phyloP scores from a whole-genome alignment of 1,284 basidiomycete species.

The Pisolithus thermaeus region DNA sequence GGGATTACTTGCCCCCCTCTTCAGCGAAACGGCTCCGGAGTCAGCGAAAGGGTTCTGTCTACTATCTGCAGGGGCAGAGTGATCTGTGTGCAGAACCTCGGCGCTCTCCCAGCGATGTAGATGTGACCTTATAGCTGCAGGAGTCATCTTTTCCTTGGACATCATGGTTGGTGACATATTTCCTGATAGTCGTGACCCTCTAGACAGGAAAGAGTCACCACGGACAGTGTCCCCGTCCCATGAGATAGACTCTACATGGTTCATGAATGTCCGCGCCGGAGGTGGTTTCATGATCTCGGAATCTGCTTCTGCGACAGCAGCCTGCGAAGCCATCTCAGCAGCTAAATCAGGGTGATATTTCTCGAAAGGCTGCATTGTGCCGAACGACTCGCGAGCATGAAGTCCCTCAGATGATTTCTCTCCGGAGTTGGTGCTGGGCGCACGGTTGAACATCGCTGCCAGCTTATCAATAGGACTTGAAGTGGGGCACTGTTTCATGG shows the following conservation, averaged over 20 bases:
- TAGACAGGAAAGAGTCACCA: constrained; percentile 46
- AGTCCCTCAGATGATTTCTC: constrained; percentile 38
- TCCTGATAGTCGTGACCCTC: constrained; percentile 33
- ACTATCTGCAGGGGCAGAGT: constrained; percentile 13
- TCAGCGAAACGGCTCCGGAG: constrained; percentile 18
- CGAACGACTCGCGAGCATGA: constrained; percentile 22
- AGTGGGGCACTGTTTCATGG: constrained; percentile 35
- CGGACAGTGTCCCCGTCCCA: constrained; percentile 51
- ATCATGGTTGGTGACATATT: constrained; percentile 45
- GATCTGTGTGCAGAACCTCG: constrained; percentile 51
- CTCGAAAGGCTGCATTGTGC: constrained; percentile 27
- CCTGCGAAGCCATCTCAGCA: constrained; percentile 40
- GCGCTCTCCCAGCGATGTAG: constrained; percentile 67
- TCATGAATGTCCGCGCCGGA: constrained; percentile 38
- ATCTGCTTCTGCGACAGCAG: constrained; percentile 13
- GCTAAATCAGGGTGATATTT: constrained; percentile 45
- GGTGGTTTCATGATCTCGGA: constrained; percentile 18
- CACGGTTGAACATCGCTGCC: constrained; percentile 53
- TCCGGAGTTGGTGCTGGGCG: constrained; percentile 20
- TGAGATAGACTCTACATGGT: constrained; percentile 36
- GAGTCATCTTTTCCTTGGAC: constrained; percentile 56
- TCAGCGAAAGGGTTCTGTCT: constrained; percentile 40
- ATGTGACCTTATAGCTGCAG: constrained; percentile 41
- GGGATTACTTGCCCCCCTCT: constrained; percentile 46
- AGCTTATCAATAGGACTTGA: constrained; percentile 45